Evolutionary conservation across 371 early-diverging fungal species (phyloP).

Genomic region (Astathelohania contejeani): DNA sequence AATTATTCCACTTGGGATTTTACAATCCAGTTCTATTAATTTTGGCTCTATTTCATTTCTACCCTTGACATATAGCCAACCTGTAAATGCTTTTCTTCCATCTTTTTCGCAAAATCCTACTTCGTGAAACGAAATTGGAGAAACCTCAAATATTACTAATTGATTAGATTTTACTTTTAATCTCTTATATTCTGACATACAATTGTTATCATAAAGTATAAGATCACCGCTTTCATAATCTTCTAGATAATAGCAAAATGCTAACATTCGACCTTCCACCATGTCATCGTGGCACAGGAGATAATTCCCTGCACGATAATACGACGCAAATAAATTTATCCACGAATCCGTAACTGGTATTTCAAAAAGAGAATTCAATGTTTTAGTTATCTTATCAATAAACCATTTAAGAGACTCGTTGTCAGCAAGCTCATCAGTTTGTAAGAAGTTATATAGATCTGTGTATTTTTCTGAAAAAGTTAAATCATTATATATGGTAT

Average conservation of each 20-base stretch:
- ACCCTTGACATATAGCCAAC: constrained; percentile 42
- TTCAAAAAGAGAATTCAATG: constrained; percentile 15
- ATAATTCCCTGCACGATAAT: constrained; percentile 43
- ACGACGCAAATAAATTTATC: constrained; percentile 49
- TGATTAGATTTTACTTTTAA: constrained; percentile 41
- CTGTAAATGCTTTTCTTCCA: constrained; percentile 48
- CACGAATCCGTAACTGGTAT: neutral
- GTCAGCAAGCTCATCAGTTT: constrained; percentile 45
- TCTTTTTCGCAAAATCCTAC: constrained; percentile 30
- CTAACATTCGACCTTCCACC: constrained; percentile 42
- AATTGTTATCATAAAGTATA: constrained; percentile 43
- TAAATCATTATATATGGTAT: constrained; percentile 1
- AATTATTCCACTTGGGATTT: neutral
- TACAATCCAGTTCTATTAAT: neutral
- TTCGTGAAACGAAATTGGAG: constrained; percentile 48
- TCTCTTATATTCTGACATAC: constrained; percentile 25
- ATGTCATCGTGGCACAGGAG: constrained; percentile 52
- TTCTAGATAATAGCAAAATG: constrained; percentile 50
- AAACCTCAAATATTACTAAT: constrained; percentile 52
- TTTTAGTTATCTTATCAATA: constrained; percentile 18
- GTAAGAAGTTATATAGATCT: constrained; percentile 50
- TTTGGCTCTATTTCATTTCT: neutral
- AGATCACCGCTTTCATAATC: constrained; percentile 40
- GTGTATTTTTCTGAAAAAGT: constrained; percentile 34
- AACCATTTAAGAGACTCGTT: constrained; percentile 26